Conservation (phyloP, 2,329 filamentous ascomycete species). For the Nothopassalora personata region DNA sequence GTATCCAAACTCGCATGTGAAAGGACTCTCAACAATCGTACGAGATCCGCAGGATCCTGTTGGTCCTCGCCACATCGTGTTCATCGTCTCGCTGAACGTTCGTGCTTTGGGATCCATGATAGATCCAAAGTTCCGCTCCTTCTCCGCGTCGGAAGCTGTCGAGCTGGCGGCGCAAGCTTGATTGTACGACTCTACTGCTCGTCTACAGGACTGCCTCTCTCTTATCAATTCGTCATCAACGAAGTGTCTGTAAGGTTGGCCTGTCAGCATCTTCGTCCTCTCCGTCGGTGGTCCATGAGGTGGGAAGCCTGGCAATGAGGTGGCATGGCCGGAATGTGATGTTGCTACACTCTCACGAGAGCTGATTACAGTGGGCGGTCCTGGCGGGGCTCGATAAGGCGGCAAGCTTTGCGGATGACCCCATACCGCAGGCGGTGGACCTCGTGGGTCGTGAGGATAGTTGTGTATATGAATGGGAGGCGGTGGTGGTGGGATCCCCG, state of each 20-base stretch:
- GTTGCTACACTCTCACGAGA: constrained; percentile 26
- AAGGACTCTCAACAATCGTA: constrained; percentile 78
- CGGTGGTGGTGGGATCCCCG: constrained; percentile 5
- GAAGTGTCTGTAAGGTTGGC: constrained; percentile 73
- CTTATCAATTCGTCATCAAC: constrained; percentile 66
- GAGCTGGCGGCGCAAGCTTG: constrained; percentile 34
- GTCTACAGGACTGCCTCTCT: constrained; percentile 79
- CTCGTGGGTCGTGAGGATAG: neutral
- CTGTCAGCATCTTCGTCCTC: constrained; percentile 84
- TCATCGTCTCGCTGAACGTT: constrained; percentile 5
- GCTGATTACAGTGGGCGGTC: constrained; percentile 12
- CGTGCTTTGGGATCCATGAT: constrained; percentile 61
- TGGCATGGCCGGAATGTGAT: constrained; percentile 37
- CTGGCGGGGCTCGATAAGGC: constrained; percentile 7
- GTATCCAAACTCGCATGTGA: constrained; percentile 91
- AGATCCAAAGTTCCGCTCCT: constrained; percentile 63
- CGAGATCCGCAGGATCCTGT: constrained; percentile 64
- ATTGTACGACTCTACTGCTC: constrained; percentile 81
- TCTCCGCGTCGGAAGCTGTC: constrained; percentile 61
- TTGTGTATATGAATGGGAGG: neutral
- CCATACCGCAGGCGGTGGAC: neutral
- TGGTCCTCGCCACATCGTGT: constrained; percentile 16
- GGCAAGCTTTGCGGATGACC: neutral
- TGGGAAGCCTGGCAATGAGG: constrained; percentile 18
- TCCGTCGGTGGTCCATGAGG: constrained; percentile 46